Evolutionary conservation across 495 filamentous ascomycete genomes (phyloP).

Genomic region (Neurospora cerealis): DNA sequence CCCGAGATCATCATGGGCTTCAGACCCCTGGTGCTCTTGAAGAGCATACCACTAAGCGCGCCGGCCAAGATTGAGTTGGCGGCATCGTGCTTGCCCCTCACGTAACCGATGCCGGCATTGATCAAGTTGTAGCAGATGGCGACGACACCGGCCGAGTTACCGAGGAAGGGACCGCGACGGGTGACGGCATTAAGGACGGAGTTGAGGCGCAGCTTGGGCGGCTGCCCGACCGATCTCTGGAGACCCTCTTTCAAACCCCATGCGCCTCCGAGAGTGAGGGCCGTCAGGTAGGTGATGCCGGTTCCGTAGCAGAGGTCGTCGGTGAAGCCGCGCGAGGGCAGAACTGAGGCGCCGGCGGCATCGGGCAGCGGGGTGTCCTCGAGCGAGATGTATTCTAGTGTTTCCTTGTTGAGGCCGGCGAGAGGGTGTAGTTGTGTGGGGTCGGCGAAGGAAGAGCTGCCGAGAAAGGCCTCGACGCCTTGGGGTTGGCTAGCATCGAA

Average conservation of each 20-base stretch:
- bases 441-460: conserved; percentile 60
- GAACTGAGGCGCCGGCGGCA: conserved; percentile 74
- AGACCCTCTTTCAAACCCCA: conserved; percentile 90
- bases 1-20: conserved; percentile 90
- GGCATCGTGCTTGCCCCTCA: conserved; percentile 82
- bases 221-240: conserved; percentile 58
- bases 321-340: conserved; percentile 92
- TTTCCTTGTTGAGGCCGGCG: conserved; percentile 82
- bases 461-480: conserved; percentile 76
- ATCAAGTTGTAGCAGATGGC: conserved; percentile 91
- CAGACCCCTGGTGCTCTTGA: conserved; percentile 86
- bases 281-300: conserved; percentile 82
- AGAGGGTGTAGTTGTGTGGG: conserved; percentile 86
- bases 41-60: conserved; percentile 79
- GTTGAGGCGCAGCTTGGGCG: conserved; percentile 86
- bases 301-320: conserved; percentile 98
- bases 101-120: conserved; percentile 81
- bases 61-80: conserved; percentile 81
- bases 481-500: conserved; percentile 62
- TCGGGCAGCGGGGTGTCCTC: conserved; percentile 85
- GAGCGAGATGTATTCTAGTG: conserved; percentile 85
- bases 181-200: conserved; percentile 89
- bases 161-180: conserved; percentile 86
- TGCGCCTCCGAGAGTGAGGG: conserved; percentile 73
- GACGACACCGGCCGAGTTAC: conserved; percentile 88